A percentile compares a stretch with the other conserved stretches of the same genome.
Conservation (phyloP, 257 asterid genomes). For the Salvia hispanica region DNA sequence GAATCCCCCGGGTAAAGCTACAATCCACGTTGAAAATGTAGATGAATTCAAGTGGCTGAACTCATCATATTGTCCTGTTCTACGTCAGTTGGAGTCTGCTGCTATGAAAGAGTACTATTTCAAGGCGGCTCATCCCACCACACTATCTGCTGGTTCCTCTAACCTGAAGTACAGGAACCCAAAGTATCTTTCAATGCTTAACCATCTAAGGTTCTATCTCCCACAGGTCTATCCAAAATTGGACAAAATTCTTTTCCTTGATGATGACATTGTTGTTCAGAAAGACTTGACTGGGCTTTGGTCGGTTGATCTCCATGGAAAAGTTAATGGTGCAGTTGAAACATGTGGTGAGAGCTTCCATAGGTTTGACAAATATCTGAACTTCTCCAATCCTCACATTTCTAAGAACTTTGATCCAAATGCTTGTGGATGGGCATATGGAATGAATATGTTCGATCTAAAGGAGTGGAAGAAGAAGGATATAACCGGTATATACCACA, state of each 20-base stretch:
- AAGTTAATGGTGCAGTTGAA: conserved; percentile 98
- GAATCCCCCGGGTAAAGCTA: conserved; percentile 98
- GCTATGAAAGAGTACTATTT: conserved; percentile 98
- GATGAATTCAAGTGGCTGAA: conserved; percentile 98
- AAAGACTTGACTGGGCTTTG: conserved; percentile 96
- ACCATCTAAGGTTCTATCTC: conserved; percentile 94
- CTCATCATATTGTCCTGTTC: conserved; percentile 90
- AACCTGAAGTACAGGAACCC: conserved; percentile 97
- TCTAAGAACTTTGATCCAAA: conserved; percentile 87
- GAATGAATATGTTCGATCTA: conserved; percentile 95
- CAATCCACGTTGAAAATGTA: conserved; percentile 94
- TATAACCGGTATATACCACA: conserved; percentile 97
- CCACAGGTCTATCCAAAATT: conserved; percentile 95
- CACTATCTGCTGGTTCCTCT: conserved; percentile 86
- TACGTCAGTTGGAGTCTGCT: conserved; percentile 89
- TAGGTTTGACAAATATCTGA: conserved; percentile 92
- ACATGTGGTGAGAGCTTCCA: conserved; percentile 98
- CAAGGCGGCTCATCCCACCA: conserved; percentile 94
- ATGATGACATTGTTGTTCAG: conserved; percentile 97
- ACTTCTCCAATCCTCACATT: conserved; percentile 94
- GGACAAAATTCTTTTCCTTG: conserved; percentile 95
- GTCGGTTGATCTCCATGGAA: conserved; percentile 81
- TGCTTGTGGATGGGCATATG: conserved; percentile 99
- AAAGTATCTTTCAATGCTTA: conserved; percentile 96
- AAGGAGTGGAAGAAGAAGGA: conserved; percentile 95